Percentiles rank a stretch among this genome's conserved stretches.
phyloP scores from a whole-genome alignment of 1,139 yeast species.

The Saccharomyces uvarum region DNA sequence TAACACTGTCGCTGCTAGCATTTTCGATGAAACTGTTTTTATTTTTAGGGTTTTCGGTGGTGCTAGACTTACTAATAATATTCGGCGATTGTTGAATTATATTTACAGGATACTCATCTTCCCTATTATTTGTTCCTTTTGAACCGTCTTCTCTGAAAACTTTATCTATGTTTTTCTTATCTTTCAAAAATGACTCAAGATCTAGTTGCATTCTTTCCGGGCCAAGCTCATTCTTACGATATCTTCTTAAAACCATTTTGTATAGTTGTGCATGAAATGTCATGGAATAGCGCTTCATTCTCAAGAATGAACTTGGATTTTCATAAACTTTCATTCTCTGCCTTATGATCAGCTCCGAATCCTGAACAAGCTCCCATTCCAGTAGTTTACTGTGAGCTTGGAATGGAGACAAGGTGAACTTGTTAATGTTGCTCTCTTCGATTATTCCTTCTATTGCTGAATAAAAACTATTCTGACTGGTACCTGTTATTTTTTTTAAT shows the following conservation, averaged over 20 bases:
- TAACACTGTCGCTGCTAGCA: neutral
- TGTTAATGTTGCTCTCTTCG: slow-evolving; percentile 15
- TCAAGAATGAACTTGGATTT: slow-evolving; percentile 21
- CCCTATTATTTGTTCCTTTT: neutral
- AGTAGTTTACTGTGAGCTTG: slow-evolving; percentile 40
- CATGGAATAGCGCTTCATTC: slow-evolving; percentile 18
- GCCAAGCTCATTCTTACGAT: slow-evolving; percentile 11
- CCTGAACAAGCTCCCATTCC: slow-evolving; percentile 67
- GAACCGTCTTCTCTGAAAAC: neutral
- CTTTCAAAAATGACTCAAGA: slow-evolving; percentile 12
- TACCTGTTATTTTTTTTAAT: slow-evolving; percentile 38
- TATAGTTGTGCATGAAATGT: slow-evolving; percentile 20
- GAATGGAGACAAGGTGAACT: slow-evolving; percentile 13
- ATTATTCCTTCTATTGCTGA: slow-evolving; percentile 15
- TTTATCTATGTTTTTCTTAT: slow-evolving; percentile 1
- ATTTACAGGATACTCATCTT: neutral
- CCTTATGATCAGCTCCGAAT: slow-evolving; percentile 50
- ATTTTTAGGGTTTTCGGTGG: neutral
- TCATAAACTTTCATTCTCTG: slow-evolving; percentile 35
- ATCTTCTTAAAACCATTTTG: slow-evolving; percentile 16
- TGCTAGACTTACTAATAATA: neutral
- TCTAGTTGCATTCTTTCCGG: slow-evolving; percentile 15
- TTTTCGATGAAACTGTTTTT: neutral
- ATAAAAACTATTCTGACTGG: slow-evolving; percentile 16
- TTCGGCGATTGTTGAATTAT: neutral